phyloP scores from a whole-genome alignment of 1,139 yeast species.

The Scheffersomyces illinoinensis region DNA sequence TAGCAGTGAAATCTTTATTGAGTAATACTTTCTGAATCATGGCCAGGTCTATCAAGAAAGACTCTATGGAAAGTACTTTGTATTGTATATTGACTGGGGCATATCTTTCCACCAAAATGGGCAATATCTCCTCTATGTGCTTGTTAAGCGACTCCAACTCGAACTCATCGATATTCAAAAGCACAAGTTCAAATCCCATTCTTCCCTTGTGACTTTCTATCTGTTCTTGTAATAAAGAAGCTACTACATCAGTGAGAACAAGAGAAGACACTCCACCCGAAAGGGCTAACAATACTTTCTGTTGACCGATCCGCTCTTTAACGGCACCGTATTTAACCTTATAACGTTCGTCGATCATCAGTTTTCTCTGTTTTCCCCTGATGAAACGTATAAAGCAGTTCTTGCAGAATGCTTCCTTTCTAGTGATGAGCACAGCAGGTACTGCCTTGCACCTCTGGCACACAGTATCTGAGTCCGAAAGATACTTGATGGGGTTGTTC shows the following conservation, averaged over 20 bases:
- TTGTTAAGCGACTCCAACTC: slow-evolving; percentile 16
- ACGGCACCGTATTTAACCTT: slow-evolving; percentile 60
- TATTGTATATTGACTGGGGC: slow-evolving; percentile 28
- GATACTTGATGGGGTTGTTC: slow-evolving; percentile 18
- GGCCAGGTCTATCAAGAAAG: slow-evolving; percentile 29
- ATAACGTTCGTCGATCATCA: slow-evolving; percentile 66
- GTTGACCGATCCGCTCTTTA: slow-evolving; percentile 28
- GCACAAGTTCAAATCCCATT: slow-evolving; percentile 65
- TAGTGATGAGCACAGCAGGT: slow-evolving; percentile 49
- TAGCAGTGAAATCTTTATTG: slow-evolving; percentile 29
- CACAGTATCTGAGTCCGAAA: slow-evolving; percentile 7
- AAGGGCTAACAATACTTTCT: slow-evolving; percentile 57
- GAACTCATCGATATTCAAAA: slow-evolving; percentile 52
- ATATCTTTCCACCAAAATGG: slow-evolving; percentile 21
- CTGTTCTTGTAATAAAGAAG: slow-evolving; percentile 65
- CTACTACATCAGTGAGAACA: slow-evolving; percentile 65
- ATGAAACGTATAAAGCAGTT: slow-evolving; percentile 73
- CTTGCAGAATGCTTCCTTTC: slow-evolving; percentile 73
- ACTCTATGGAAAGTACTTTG: slow-evolving; percentile 39
- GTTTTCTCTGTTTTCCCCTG: slow-evolving; percentile 77
- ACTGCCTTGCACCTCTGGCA: slow-evolving; percentile 56
- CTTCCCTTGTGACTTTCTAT: slow-evolving; percentile 56
- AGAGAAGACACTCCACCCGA: slow-evolving; percentile 70
- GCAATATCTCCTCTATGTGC: slow-evolving; percentile 16
- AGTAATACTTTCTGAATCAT: slow-evolving; percentile 27